Percentiles rank a stretch among this genome's conserved stretches.
phyloP scores from a whole-genome alignment of 805 yeast genomes.

The Pichia nakasei region DNA sequence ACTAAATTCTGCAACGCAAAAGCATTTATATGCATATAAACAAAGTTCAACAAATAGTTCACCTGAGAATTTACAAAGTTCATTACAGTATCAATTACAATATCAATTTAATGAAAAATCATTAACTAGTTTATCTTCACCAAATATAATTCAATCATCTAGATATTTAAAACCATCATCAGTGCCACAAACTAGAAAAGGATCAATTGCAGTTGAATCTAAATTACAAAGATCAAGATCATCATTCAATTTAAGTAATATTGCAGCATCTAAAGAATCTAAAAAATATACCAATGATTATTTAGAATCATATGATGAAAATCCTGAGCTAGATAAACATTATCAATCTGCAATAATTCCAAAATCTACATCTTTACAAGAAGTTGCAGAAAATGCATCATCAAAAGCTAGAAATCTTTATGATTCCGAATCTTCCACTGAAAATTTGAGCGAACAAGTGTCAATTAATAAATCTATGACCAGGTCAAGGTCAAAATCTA shows the following conservation, averaged over 20 bases:
- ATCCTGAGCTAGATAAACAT: background rate
- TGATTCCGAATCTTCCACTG: background rate
- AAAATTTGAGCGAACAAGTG: too few relatives aligned
- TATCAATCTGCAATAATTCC: background rate
- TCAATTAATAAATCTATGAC: constrained; percentile 4
- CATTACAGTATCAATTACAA: background rate
- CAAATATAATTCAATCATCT: background rate
- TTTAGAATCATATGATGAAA: background rate
- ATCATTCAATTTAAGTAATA: constrained; percentile 45
- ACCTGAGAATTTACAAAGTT: background rate
- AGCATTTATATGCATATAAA: background rate
- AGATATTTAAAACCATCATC: background rate
- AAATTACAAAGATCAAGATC: constrained; percentile 37
- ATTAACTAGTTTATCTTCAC: background rate
- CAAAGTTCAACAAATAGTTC: background rate
- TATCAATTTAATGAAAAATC: background rate
- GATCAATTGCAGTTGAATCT: background rate
- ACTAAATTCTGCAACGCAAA: too few relatives aligned
- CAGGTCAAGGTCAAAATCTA: constrained; percentile 7
- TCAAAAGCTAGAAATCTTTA: background rate
- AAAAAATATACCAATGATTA: background rate
- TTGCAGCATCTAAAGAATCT: constrained; percentile 31
- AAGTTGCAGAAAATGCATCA: constrained; percentile 4
- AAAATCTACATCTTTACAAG: constrained; percentile 2
- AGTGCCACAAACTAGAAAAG: constrained; percentile 1